Percentiles rank a stretch among this genome's conserved stretches.
Conservation (phyloP, 352 stramenopile genomes). For the Globisporangium paddicum region DNA sequence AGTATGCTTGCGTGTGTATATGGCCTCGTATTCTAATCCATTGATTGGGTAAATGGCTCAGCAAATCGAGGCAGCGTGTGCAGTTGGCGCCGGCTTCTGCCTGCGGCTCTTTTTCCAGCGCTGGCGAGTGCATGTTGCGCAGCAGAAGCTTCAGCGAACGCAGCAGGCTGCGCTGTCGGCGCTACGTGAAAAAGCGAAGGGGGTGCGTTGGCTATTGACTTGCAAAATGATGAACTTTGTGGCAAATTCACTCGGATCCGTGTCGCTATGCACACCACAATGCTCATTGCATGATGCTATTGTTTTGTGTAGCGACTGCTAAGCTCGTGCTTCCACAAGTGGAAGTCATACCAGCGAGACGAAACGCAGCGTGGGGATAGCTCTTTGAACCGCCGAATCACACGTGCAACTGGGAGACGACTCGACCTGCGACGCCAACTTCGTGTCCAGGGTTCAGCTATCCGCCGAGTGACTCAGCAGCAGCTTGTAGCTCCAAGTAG, state of each 20-base stretch:
- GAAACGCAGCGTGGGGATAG: not conserved
- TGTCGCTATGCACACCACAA: not conserved
- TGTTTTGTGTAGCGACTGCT: not conserved
- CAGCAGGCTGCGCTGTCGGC: not conserved
- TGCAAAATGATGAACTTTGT: not conserved
- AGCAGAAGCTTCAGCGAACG: not conserved
- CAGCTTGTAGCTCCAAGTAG: not conserved
- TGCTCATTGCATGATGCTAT: not conserved
- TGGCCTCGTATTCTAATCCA: not conserved
- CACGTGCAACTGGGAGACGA: not conserved
- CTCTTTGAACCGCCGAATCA: not conserved
- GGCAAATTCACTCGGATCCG: not conserved
- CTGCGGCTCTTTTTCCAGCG: conserved; percentile 15
- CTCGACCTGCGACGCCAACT: not conserved
- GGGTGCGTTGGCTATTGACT: not conserved
- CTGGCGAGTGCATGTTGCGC: conserved; percentile 3
- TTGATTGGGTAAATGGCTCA: not conserved
- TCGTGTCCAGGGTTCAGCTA: conserved; percentile 2
- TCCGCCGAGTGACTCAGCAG: not conserved
- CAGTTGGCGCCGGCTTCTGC: conserved; percentile 10
- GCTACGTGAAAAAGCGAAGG: not conserved
- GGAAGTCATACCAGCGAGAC: not conserved
- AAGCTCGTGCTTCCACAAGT: not conserved
- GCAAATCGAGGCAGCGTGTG: conserved; percentile 12
- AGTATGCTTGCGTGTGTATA: not conserved